phyloP scores from a whole-genome alignment of 345 rosid species.

The Rhodamnia argentea region DNA sequence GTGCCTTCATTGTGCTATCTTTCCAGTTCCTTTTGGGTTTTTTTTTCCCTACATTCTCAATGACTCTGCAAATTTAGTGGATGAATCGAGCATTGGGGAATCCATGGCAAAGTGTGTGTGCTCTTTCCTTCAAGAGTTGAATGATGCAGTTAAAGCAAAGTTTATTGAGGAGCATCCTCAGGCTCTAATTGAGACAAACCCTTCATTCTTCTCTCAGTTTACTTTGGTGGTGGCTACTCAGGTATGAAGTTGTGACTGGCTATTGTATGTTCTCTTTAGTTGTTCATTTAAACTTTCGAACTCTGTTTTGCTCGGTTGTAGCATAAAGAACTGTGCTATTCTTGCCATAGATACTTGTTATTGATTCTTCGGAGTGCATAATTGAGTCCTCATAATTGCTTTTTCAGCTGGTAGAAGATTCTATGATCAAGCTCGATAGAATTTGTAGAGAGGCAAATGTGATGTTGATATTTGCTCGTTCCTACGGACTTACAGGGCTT shows the following conservation, averaged over 20 bases:
- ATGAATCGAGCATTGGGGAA: constrained; percentile 62
- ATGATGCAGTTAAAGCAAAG: constrained; percentile 97
- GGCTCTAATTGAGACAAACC: constrained; percentile 49
- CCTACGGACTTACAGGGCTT: constrained; percentile 89
- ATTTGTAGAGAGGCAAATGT: constrained; percentile 84
- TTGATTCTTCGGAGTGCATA: not conserved
- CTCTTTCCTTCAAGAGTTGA: constrained; percentile 88
- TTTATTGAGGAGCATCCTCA: constrained; percentile 87
- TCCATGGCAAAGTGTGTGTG: constrained; percentile 89
- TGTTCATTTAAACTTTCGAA: not conserved
- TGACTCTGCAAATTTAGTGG: constrained; percentile 40
- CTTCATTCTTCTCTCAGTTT: constrained; percentile 84
- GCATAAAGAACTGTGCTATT: not conserved
- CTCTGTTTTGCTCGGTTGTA: not conserved
- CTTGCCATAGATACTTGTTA: not conserved
- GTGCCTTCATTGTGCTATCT: not conserved
- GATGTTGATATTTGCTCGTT: constrained; percentile 84
- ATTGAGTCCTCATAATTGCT: not conserved
- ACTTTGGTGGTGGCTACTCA: constrained; percentile 90
- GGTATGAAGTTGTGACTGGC: constrained; percentile 19
- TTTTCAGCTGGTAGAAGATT: constrained; percentile 76
- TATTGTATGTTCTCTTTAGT: not conserved
- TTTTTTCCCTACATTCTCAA: not conserved
- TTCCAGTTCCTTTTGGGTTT: not conserved
- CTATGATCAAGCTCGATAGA: constrained; percentile 76